Percentiles rank a stretch among this genome's conserved stretches.
Evolutionary conservation across 495 filamentous ascomycete genomes (phyloP).

Genomic region (Penicillium coffeae): DNA sequence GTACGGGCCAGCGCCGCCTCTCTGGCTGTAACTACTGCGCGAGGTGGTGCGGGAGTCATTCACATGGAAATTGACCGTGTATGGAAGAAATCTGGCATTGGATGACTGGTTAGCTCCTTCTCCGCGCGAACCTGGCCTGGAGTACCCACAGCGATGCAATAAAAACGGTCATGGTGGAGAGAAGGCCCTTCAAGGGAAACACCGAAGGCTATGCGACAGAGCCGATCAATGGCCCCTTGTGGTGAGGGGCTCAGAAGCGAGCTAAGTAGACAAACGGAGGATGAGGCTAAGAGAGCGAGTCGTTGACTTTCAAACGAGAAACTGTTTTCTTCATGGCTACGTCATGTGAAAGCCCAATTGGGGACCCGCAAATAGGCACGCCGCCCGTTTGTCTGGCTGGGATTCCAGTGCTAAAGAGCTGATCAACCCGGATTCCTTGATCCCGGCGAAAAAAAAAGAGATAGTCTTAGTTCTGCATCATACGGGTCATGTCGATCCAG

Average conservation of each 20-base stretch:
- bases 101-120: background rate
- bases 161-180: constrained; percentile 70
- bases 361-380: background rate
- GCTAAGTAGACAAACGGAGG: constrained; percentile 8
- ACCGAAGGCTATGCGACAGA: background rate
- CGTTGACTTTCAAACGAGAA: constrained; percentile 1
- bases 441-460: background rate
- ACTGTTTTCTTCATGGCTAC: constrained; percentile 35
- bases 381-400: background rate
- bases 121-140: background rate
- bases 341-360: constrained; percentile 33
- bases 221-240: background rate
- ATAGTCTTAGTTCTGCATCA: background rate
- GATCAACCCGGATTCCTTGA: background rate
- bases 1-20: constrained; percentile 9
- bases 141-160: constrained; percentile 74
- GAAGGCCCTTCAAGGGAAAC: constrained; percentile 3
- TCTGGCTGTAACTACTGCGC: background rate
- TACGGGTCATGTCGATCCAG: background rate
- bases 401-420: background rate
- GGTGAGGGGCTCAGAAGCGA: constrained; percentile 11
- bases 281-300: constrained; percentile 2
- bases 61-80: constrained; percentile 75
- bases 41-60: constrained; percentile 18
- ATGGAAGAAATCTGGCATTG: constrained; percentile 71